These are phyloP conservation scores for Tolypocladium amazonense DNA, from an alignment of 2,329 filamentous ascomycete genomes.

Conservation along the genomic window DNA sequence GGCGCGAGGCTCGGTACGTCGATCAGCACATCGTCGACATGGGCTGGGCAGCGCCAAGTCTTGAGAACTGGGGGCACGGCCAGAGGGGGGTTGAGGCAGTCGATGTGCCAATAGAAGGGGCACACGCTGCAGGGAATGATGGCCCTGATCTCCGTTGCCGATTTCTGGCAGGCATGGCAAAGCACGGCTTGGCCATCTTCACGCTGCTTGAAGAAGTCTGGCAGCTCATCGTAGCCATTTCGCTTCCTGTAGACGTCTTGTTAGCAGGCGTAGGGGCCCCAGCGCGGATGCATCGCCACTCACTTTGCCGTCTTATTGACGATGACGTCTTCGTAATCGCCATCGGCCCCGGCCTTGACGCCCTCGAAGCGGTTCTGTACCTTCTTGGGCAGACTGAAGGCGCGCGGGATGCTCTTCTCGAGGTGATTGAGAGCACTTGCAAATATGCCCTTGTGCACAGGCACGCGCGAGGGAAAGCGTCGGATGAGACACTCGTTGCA, in stretches of 20 bases:
- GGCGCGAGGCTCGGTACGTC: slow-evolving; percentile 47
- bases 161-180: slow-evolving; percentile 64
- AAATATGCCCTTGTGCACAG: slow-evolving; percentile 45
- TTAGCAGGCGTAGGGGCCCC: not conserved
- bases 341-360: slow-evolving; percentile 64
- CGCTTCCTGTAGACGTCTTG: slow-evolving; percentile 29
- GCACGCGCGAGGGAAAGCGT: slow-evolving; percentile 34
- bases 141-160: slow-evolving; percentile 48
- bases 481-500: slow-evolving; percentile 61
- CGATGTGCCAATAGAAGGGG: slow-evolving; percentile 76
- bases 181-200: slow-evolving; percentile 70
- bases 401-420: slow-evolving; percentile 57
- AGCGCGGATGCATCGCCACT: slow-evolving; percentile 20
- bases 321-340: slow-evolving; percentile 65
- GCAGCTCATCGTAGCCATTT: slow-evolving; percentile 47
- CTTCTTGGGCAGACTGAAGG: slow-evolving; percentile 60
- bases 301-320: slow-evolving; percentile 54
- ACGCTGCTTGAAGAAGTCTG: slow-evolving; percentile 57
- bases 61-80: slow-evolving; percentile 66
- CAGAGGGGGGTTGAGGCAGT: slow-evolving; percentile 79
- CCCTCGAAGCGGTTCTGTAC: slow-evolving; percentile 71
- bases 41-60: slow-evolving; percentile 82
- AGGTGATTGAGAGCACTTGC: slow-evolving; percentile 52
- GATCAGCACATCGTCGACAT: slow-evolving; percentile 65
- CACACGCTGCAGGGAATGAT: slow-evolving; percentile 86